phyloP scores from a whole-genome alignment of 495 filamentous ascomycete genomes.

The Aspergillus ellipticus region DNA sequence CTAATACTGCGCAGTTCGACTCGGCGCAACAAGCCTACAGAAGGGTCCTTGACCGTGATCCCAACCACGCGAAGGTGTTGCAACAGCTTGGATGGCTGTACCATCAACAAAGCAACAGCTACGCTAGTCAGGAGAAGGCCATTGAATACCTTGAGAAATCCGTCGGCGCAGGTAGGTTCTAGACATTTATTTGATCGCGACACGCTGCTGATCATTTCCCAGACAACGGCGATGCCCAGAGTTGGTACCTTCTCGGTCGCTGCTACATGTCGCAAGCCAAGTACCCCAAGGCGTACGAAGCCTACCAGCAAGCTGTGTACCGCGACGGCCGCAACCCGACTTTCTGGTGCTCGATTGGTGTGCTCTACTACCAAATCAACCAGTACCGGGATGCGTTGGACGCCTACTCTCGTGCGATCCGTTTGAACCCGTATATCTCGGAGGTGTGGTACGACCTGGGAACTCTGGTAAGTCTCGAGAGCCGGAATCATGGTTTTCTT shows the following conservation, averaged over 20 bases:
- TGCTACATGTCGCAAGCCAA: slow-evolving; percentile 99
- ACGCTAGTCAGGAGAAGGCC: slow-evolving; percentile 86
- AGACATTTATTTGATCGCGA: not conserved
- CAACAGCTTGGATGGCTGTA: slow-evolving; percentile 98
- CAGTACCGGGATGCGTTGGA: slow-evolving; percentile 98
- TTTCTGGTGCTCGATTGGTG: slow-evolving; percentile 99
- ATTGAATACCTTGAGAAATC: slow-evolving; percentile 98
- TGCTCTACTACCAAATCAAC: slow-evolving; percentile 99
- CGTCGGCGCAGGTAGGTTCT: slow-evolving; percentile 76
- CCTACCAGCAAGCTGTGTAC: slow-evolving; percentile 98
- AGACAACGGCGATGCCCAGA: slow-evolving; percentile 95
- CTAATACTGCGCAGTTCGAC: slow-evolving; percentile 66
- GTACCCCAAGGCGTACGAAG: slow-evolving; percentile 98
- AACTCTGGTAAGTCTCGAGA: slow-evolving; percentile 68
- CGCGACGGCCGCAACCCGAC: slow-evolving; percentile 97
- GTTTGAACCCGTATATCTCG: slow-evolving; percentile 96
- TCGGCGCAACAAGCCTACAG: slow-evolving; percentile 87
- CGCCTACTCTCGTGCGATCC: slow-evolving; percentile 96
- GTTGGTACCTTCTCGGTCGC: slow-evolving; percentile 95
- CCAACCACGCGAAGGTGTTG: slow-evolving; percentile 95
- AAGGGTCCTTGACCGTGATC: slow-evolving; percentile 90
- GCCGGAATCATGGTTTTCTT: slow-evolving; percentile 5
- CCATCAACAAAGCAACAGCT: slow-evolving; percentile 89
- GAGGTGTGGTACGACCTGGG: slow-evolving; percentile 99
- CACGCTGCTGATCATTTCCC: not conserved